Conservation (phyloP, 768 basidiomycete species). For the Gloeostereum incarnatum region DNA sequence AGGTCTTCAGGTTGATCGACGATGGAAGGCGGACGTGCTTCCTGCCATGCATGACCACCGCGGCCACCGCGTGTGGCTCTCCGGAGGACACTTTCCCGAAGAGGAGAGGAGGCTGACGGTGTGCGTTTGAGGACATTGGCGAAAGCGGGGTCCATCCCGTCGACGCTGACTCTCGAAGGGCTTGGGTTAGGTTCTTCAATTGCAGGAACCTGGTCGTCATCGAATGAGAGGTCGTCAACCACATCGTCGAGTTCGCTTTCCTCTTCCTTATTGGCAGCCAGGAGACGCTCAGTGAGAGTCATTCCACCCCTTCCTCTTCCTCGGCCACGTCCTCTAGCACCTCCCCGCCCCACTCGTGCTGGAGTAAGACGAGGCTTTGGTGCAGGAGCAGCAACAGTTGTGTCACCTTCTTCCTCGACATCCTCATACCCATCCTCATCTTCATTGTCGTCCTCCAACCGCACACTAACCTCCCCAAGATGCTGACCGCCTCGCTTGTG, state of each 20-base stretch:
- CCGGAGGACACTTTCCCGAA: conserved; percentile 48
- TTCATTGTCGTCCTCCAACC: conserved; percentile 16
- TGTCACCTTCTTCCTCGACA: conserved; percentile 10
- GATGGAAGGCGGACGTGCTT: conserved; percentile 60
- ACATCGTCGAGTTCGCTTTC: conserved; percentile 5
- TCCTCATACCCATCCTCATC: conserved; percentile 14
- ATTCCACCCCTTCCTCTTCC: conserved; percentile 20
- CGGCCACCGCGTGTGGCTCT: conserved; percentile 42
- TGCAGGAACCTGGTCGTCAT: conserved; percentile 32
- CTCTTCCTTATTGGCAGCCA: conserved; percentile 15
- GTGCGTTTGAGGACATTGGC: conserved; percentile 67
- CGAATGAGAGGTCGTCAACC: conserved; percentile 14
- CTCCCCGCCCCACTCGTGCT: conserved; percentile 1
- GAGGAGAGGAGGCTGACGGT: conserved; percentile 45
- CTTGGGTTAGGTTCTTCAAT: conserved; percentile 40
- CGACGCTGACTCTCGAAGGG: conserved; percentile 25
- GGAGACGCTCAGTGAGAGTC: conserved; percentile 27
- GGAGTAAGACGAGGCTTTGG: neutral
- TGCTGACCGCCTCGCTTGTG: conserved; percentile 74
- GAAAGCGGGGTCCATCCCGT: conserved; percentile 84
- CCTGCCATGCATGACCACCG: conserved; percentile 58
- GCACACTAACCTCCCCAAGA: conserved; percentile 31
- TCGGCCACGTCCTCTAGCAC: conserved; percentile 4
- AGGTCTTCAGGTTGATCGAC: conserved; percentile 68
- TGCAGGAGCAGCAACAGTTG: conserved; percentile 2